phyloP scores from a whole-genome alignment of 805 yeast species.

The Wickerhamiella shivajii region DNA sequence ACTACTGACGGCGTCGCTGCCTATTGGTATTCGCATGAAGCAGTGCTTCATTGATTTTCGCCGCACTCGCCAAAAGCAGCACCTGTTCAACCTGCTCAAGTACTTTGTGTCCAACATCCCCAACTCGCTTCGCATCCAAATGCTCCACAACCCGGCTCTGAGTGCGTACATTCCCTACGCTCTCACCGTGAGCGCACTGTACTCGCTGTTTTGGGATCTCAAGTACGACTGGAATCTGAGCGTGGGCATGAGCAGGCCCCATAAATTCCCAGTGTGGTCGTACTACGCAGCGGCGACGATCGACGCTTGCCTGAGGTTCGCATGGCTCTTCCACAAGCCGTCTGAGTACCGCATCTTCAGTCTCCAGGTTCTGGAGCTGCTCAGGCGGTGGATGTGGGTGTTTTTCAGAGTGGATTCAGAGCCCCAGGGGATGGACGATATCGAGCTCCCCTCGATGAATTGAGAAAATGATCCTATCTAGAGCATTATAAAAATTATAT shows the following conservation, averaged over 20 bases:
- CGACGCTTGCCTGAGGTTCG: slow-evolving; percentile 55
- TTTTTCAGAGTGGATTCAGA: slow-evolving; percentile 73
- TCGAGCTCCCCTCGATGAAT: too few species aligned
- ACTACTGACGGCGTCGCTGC: slow-evolving; percentile 32
- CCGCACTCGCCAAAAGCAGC: slow-evolving; percentile 35
- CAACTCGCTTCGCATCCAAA: slow-evolving; percentile 13
- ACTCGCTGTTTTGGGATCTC: slow-evolving; percentile 81
- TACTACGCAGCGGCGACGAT: slow-evolving; percentile 44
- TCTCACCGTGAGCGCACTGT: slow-evolving; percentile 52
- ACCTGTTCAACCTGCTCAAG: slow-evolving; percentile 59
- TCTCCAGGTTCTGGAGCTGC: slow-evolving; percentile 58
- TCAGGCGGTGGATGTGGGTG: slow-evolving; percentile 85
- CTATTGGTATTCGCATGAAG: slow-evolving; percentile 58
- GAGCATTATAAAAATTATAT: too few species aligned
- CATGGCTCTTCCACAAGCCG: slow-evolving; percentile 55
- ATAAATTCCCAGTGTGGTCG: slow-evolving; percentile 21
- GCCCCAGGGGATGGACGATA: too few species aligned
- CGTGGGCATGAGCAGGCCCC: slow-evolving; percentile 13
- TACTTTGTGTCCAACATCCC: slow-evolving; percentile 28
- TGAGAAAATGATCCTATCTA: too few species aligned
- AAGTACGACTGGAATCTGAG: slow-evolving; percentile 76
- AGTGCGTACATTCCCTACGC: slow-evolving; percentile 23
- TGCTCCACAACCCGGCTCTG: slow-evolving; percentile 8
- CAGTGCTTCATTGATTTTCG: slow-evolving; percentile 69
- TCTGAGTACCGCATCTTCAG: slow-evolving; percentile 46